These are phyloP conservation scores for Mentha longifolia DNA, from an alignment of 257 asterid genomes.

Conservation along the genomic window DNA sequence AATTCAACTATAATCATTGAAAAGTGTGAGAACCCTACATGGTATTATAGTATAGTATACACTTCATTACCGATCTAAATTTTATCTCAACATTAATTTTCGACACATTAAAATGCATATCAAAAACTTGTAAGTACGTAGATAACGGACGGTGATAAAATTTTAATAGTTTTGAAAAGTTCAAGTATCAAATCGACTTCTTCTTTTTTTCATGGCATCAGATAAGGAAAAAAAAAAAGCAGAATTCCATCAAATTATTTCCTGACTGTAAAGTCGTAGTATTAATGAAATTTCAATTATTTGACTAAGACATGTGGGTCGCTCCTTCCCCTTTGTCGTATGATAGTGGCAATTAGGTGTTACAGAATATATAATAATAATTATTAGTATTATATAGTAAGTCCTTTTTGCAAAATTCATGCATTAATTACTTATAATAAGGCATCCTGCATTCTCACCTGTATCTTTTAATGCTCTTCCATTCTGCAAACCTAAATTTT, in stretches of 20 bases:
- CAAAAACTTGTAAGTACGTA: too few species aligned
- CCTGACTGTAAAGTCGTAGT: neutral
- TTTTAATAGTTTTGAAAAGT: neutral
- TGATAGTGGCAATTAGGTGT: neutral
- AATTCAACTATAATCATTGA: too few species aligned
- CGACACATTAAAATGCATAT: too few species aligned
- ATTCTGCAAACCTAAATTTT: neutral
- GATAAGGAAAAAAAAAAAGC: neutral
- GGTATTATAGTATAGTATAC: too few species aligned
- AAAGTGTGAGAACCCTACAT: too few species aligned
- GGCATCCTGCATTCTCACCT: neutral
- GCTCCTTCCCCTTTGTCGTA: neutral
- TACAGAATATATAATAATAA: too few species aligned
- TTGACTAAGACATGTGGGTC: neutral
- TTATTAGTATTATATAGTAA: too few species aligned
- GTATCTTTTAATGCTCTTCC: neutral
- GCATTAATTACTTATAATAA: conserved; percentile 3
- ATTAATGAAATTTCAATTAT: neutral
- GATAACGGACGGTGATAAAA: too few species aligned
- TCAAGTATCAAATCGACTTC: neutral
- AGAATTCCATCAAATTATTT: neutral
- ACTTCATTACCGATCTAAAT: too few species aligned
- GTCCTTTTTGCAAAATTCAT: neutral
- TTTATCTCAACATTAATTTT: too few species aligned
- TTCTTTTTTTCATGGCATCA: neutral